Conservation (phyloP, 148 eudicot genomes). For the Silene uniflora region DNA sequence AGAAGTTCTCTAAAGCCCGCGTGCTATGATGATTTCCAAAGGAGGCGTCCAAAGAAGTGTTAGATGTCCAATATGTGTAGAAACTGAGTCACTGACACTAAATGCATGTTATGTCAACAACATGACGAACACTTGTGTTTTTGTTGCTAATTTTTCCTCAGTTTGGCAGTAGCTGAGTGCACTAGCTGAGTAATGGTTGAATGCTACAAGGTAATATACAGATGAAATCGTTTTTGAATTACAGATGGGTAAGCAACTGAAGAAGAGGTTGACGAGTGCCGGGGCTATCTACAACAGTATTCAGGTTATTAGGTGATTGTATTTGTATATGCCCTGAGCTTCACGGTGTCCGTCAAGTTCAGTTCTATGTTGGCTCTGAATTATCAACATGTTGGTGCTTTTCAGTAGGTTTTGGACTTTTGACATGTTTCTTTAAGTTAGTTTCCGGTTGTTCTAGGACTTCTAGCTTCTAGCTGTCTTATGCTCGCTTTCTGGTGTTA, state of each 20-base stretch:
- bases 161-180: not conserved
- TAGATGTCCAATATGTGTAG: no score
- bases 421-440: not conserved
- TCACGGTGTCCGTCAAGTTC: not conserved
- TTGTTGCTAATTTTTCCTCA: not conserved
- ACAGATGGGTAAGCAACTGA: not conserved
- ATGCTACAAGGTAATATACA: not conserved
- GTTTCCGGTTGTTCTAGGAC: not conserved
- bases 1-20: not conserved
- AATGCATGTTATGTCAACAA: not conserved
- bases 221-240: not conserved
- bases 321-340: not conserved
- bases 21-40: no score
- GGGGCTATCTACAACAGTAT: not conserved
- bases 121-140: not conserved
- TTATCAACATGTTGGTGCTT: not conserved
- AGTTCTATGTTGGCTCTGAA: not conserved
- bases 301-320: not conserved
- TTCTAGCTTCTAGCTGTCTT: no score
- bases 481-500: not conserved
- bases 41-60: not conserved
- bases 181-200: not conserved
- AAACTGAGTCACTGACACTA: not conserved
- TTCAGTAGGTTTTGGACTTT: not conserved
- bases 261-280: not conserved